Conservation (phyloP, 192 early-diverging fungal species). For the Coemansia sp. region DNA sequence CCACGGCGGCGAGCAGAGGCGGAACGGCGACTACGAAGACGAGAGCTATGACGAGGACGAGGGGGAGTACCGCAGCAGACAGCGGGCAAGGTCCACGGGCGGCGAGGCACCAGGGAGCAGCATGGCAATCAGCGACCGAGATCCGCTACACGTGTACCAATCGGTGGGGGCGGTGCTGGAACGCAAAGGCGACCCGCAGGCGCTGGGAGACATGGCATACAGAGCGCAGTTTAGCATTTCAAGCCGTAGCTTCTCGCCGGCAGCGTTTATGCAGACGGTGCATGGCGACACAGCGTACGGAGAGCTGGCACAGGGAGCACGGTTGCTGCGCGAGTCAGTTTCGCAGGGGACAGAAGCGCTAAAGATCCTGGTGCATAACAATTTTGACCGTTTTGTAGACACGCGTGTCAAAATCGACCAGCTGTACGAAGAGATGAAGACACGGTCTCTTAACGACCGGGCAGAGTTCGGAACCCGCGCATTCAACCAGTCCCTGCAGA, state of each 20-base stretch:
- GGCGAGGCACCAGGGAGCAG: conserved; percentile 18
- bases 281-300: conserved; percentile 83
- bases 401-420: conserved; percentile 95
- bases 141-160: conserved; percentile 44
- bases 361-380: conserved; percentile 86
- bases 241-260: conserved; percentile 63
- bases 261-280: conserved; percentile 73
- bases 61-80: conserved; percentile 10
- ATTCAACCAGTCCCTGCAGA: conserved; percentile 65
- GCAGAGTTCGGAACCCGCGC: conserved; percentile 79
- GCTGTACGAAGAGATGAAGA: conserved; percentile 89
- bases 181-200: conserved; percentile 27
- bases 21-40: conserved; percentile 9
- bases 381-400: conserved; percentile 95
- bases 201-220: conserved; percentile 44
- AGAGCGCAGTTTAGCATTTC: conserved; percentile 52
- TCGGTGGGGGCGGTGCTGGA: conserved; percentile 45
- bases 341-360: conserved; percentile 81
- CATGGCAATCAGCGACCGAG: conserved; percentile 45
- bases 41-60: conserved; percentile 16
- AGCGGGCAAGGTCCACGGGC: conserved; percentile 21
- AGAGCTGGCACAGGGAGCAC: conserved; percentile 76
- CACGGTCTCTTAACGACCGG: conserved; percentile 73
- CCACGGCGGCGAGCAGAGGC: conserved; percentile 11
- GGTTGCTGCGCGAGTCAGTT: conserved; percentile 67